Evolutionary conservation across 805 yeast species (phyloP).

Genomic region (Kluyveromyces siamensis): DNA sequence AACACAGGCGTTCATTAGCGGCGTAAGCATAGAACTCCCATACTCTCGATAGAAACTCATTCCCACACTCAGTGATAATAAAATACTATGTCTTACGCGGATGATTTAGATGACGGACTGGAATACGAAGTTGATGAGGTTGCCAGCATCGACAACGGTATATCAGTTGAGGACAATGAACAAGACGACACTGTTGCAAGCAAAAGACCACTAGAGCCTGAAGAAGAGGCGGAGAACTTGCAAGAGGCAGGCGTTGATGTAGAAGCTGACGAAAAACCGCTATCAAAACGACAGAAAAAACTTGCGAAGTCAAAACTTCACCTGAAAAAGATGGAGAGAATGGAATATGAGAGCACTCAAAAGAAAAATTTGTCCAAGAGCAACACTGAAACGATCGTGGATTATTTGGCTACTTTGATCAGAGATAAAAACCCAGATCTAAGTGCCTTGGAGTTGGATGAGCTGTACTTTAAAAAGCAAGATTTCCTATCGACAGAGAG

Average conservation of each 20-base stretch:
- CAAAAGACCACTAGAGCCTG: not conserved
- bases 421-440: constrained; percentile 53
- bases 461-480: constrained; percentile 46
- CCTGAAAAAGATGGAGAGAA: constrained; percentile 55
- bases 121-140: constrained; percentile 44
- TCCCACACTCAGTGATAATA: no score
- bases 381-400: constrained; percentile 55
- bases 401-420: constrained; percentile 54
- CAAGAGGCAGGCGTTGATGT: constrained; percentile 26
- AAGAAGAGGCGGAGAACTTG: constrained; percentile 12
- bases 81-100: constrained; percentile 34
- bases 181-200: constrained; percentile 5
- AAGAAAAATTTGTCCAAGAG: constrained; percentile 48
- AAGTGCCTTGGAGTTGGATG: constrained; percentile 68
- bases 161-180: constrained; percentile 14
- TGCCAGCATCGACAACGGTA: constrained; percentile 20
- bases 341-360: constrained; percentile 52
- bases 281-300: constrained; percentile 27
- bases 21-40: no score
- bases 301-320: constrained; percentile 36
- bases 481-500: constrained; percentile 56
- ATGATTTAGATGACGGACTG: constrained; percentile 74
- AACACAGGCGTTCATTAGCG: not conserved
- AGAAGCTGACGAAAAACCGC: constrained; percentile 3
- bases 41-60: not conserved